These are phyloP conservation scores for Komagataella ulmi DNA, from an alignment of 805 yeast species.

Conservation along the genomic window DNA sequence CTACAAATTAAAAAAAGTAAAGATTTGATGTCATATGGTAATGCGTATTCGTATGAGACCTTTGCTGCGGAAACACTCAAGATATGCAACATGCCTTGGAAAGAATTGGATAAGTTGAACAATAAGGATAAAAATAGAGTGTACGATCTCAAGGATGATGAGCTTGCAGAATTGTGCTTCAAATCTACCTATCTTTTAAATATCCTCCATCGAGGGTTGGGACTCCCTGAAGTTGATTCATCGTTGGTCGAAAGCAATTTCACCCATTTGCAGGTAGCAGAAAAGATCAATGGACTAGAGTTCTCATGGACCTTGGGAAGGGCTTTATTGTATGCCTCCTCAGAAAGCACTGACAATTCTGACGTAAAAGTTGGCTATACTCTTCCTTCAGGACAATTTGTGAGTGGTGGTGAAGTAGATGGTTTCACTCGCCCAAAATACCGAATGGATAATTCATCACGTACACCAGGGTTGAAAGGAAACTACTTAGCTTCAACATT, in stretches of 20 bases:
- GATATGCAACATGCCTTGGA: constrained; percentile 75
- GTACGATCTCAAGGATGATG: constrained; percentile 38
- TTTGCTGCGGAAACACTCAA: constrained; percentile 54
- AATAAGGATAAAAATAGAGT: constrained; percentile 41
- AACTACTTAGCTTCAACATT: neutral
- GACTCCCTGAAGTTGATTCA: constrained; percentile 43
- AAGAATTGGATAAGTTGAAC: constrained; percentile 25
- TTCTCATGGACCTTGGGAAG: constrained; percentile 96
- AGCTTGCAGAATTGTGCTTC: constrained; percentile 71
- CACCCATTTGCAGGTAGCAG: constrained; percentile 73
- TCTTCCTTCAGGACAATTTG: neutral
- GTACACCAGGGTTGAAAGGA: neutral
- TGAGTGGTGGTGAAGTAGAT: neutral
- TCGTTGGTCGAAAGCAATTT: constrained; percentile 13
- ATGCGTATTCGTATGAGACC: constrained; percentile 65
- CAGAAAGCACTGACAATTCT: neutral
- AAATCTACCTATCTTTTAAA: constrained; percentile 91
- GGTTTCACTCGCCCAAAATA: neutral
- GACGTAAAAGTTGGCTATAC: neutral
- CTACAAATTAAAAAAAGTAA: constrained; percentile 35
- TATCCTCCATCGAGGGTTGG: constrained; percentile 85
- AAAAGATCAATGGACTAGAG: constrained; percentile 73
- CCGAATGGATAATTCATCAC: neutral
- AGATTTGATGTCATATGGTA: constrained; percentile 28
- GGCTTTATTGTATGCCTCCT: constrained; percentile 49